Conservation (phyloP, 352 stramenopile species). For the Globisporangium camurandrum region DNA sequence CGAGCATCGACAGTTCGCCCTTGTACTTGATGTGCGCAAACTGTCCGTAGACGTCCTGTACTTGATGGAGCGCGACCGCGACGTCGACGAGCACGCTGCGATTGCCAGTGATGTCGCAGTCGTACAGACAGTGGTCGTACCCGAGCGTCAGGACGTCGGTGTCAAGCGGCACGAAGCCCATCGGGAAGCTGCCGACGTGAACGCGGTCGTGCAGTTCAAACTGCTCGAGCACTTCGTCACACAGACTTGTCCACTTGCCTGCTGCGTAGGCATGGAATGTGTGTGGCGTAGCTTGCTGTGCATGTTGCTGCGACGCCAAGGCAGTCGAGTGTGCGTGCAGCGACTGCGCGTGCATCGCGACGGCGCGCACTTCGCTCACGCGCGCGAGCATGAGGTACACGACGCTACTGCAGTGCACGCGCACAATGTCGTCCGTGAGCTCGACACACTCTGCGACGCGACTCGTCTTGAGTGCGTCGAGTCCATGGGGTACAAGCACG, state of each 20-base stretch:
- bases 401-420: constrained; percentile 19
- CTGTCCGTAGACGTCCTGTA: constrained; percentile 49
- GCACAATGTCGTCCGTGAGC: constrained; percentile 37
- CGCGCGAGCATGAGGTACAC: constrained; percentile 42
- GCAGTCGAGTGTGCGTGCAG: constrained; percentile 14
- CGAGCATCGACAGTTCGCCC: constrained; percentile 57
- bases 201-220: constrained; percentile 27
- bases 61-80: constrained; percentile 33
- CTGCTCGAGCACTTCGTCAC: constrained; percentile 32
- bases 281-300: constrained; percentile 5
- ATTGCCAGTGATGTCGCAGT: constrained; percentile 39
- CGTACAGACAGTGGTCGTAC: constrained; percentile 39
- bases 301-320: not conserved
- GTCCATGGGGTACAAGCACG: constrained; percentile 36
- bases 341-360: constrained; percentile 34
- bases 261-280: constrained; percentile 30
- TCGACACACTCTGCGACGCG: constrained; percentile 47
- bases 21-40: constrained; percentile 79
- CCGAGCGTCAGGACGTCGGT: constrained; percentile 53
- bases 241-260: constrained; percentile 46
- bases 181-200: constrained; percentile 27
- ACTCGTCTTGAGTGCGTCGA: constrained; percentile 24
- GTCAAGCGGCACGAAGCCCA: constrained; percentile 59
- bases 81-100: constrained; percentile 39
- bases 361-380: constrained; percentile 34